These are phyloP conservation scores for Abortiporus biennis DNA, from an alignment of 1,284 basidiomycete genomes.

Conservation along the genomic window DNA sequence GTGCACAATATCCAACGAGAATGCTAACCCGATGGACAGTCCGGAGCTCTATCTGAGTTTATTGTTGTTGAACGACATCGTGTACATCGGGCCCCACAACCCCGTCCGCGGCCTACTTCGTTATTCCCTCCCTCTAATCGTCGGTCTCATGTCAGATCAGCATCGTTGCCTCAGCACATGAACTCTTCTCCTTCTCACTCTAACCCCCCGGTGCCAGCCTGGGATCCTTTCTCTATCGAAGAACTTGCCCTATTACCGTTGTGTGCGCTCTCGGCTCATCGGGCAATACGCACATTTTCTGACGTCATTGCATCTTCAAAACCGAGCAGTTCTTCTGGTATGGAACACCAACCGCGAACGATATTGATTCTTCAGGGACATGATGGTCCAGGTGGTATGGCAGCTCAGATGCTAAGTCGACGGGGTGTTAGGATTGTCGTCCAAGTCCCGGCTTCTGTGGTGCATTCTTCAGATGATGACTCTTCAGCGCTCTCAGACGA, in stretches of 20 bases:
- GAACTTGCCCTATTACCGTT: conserved; percentile 77
- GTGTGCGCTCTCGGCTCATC: conserved; percentile 70
- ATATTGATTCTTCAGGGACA: conserved; percentile 73
- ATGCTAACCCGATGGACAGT: too few species aligned
- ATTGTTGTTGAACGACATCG: conserved; percentile 74
- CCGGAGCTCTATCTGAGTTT: conserved; percentile 80
- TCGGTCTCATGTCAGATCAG: conserved; percentile 16
- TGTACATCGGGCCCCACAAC: conserved; percentile 66
- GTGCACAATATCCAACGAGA: too few species aligned
- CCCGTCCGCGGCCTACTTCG: conserved; percentile 24
- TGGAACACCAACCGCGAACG: background rate
- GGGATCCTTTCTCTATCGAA: conserved; percentile 46
- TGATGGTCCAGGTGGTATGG: conserved; percentile 69
- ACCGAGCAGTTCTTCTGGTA: conserved; percentile 2
- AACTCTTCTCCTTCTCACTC: conserved; percentile 11
- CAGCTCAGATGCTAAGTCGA: conserved; percentile 64
- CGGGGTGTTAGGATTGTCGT: conserved; percentile 64
- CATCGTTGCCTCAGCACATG: too few species aligned
- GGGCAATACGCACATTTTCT: conserved; percentile 61
- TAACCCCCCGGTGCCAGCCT: conserved; percentile 12
- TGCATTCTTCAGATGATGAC: conserved; percentile 10
- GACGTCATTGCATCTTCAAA: conserved; percentile 19
- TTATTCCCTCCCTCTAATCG: conserved; percentile 17
- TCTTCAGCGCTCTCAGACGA: conserved; percentile 3
- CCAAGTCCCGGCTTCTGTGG: conserved; percentile 50